Evolutionary conservation across 129 eudicot genomes (phyloP), one percentile per base, ranked within the genome.

Genomic region (Flaveria bidentis): DNA sequence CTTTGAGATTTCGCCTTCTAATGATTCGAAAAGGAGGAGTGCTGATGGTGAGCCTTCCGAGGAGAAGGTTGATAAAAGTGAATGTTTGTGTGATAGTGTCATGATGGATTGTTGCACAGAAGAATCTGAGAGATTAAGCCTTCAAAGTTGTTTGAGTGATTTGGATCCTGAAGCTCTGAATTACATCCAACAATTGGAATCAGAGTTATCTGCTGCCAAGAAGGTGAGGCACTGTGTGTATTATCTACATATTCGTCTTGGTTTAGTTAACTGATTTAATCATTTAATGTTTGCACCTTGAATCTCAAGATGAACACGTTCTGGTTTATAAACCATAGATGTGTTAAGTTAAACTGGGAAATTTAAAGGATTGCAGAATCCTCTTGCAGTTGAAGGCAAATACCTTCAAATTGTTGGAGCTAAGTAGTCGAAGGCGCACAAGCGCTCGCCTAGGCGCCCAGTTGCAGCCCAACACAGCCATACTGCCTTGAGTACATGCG

Each of bases 161-260:
- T 88, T 93, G 86, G 76, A 90, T 55, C 86, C 86, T 7, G 93
- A 88, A 77, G 93, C 84, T 47, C 41, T 88, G 79, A 82, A 71
- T 58, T 90, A 88, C 71, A 84, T 93, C 47, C 96, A 88, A 67
- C 88, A 80, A 61, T 82, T 90, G 82, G 92, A 93, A 82, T 75
- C 80, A 20, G 96, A 93, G 83, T 72, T 90, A 45, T 77, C 82
- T 20, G 9, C 78, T 12, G 87, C 85, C 60, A 90, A 93, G 80
- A 81, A 90, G 87, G 97, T 90, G 84, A 85, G 74, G 15, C 70
- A 22, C 66, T 16, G 44, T 56, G 50, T 60, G 46, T 30, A 3
- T 55, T 18, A 55, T 72, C 28, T 55, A 74, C 62, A 63, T 3
- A 45, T 45, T 26, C n/a, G 16, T 23, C 7, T 61, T 60, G 2